Base-by-base conservation (phyloP, 2,329 filamentous ascomycete genomes). In the Ampelomyces quisqualis region DNA sequence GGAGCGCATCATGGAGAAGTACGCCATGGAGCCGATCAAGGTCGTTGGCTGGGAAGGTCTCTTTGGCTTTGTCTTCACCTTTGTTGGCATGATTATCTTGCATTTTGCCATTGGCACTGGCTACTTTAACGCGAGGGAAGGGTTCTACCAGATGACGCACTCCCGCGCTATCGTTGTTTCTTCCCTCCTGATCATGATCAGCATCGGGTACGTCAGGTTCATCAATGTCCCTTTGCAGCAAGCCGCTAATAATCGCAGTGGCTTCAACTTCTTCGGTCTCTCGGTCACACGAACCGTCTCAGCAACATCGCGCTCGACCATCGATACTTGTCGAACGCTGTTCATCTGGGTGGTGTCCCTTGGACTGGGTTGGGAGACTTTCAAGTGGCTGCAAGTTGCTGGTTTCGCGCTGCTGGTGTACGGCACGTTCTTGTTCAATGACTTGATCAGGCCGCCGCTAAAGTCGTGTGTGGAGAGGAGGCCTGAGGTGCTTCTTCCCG, bases 311-410 rank as follows among this genome's bases (percentile, higher is more conserved):
- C 83, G 93, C 47, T 95, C 89, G 21, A 97, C 91, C 21, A 97
- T 98, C 58, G 93, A 98, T 69, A 98, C 93, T 1, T 97, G 90
- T 76, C 84, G 91, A 27, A 98, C 93, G 0, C 80, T 98, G 1
- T 97, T 98, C 73, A 97, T 98, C 70, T 98, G 93, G 93, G 79
- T 98, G 19, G 88, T 95, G 10, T 95, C 89, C 13, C 80, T 98
- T 4, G 88, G 86, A 3, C 79, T 98, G 2, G 90, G 90, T 46
- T 98, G 93, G 93, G 93, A 98, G 73, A 84, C 82, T 0, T 97
- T 98, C 80, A 97, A 97, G 72, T 94, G 88, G 86, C 79, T 98
- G 5, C 93, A 98, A 71, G 88, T 98, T 10, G 67, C 81, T 3
- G 93, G 93, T 1, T 98, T 98, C 57, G 86, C 74, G 2, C 73